Evolutionary conservation across 2,329 filamentous ascomycete genomes (phyloP).

Genomic region (Blastomyces silverae): DNA sequence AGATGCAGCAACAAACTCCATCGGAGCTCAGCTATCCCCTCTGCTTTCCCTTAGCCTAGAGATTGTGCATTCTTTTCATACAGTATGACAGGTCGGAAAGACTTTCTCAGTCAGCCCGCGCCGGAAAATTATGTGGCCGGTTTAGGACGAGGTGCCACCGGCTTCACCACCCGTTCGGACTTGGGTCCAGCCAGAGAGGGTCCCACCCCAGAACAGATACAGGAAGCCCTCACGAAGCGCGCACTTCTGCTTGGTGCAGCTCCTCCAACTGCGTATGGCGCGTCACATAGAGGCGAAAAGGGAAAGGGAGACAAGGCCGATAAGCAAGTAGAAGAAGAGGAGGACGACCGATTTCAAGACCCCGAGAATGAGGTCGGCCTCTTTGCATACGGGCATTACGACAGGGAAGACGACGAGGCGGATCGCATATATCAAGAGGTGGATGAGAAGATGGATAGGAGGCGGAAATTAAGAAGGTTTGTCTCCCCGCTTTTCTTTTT

Average conservation of each 20-base stretch:
- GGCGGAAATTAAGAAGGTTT: slow-evolving; percentile 80
- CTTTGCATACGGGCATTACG: slow-evolving; percentile 92
- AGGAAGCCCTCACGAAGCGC: slow-evolving; percentile 90
- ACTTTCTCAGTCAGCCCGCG: slow-evolving; percentile 81
- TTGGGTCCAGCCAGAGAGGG: slow-evolving; percentile 90
- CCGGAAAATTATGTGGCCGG: slow-evolving; percentile 90
- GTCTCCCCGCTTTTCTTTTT: slow-evolving; percentile 38
- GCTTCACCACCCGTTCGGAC: slow-evolving; percentile 96
- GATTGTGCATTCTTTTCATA: neutral
- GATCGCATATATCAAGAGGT: slow-evolving; percentile 93
- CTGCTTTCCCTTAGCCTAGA: neutral
- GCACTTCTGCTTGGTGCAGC: slow-evolving; percentile 71
- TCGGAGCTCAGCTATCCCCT: neutral
- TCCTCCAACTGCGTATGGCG: slow-evolving; percentile 67
- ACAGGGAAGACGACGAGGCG: slow-evolving; percentile 95
- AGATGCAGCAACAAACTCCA: neutral
- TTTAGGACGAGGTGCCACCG: slow-evolving; percentile 93
- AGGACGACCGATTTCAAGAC: slow-evolving; percentile 81
- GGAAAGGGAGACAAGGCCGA: slow-evolving; percentile 28
- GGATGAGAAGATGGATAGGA: slow-evolving; percentile 92
- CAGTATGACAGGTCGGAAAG: slow-evolving; percentile 60
- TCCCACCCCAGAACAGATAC: slow-evolving; percentile 95
- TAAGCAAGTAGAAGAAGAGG: slow-evolving; percentile 65
- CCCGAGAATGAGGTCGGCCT: slow-evolving; percentile 95
- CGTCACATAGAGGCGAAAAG: slow-evolving; percentile 56